A percentile compares a stretch with the other conserved stretches of the same genome.
phyloP scores from a whole-genome alignment of 164 flowering plant species.

The Magnolia changhungtana region DNA sequence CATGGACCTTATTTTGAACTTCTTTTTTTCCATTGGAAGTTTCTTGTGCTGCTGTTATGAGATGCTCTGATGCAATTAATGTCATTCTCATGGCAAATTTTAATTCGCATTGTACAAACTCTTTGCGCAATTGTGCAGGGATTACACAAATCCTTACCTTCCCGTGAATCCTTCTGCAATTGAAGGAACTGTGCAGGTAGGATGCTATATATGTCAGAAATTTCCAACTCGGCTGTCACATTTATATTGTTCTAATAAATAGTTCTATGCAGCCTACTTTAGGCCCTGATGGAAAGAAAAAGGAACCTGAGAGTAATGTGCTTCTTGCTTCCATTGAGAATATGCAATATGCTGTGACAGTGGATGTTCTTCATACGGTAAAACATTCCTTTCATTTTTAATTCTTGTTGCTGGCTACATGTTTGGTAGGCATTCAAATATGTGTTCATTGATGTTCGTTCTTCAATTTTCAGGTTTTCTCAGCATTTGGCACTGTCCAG shows the following conservation, averaged over 20 bases:
- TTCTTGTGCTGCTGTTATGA: too few species aligned
- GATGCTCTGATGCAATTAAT: too few species aligned
- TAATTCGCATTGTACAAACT: not conserved
- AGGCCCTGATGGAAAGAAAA: conserved; percentile 84
- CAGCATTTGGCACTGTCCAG: conserved; percentile 83
- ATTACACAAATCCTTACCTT: conserved; percentile 88
- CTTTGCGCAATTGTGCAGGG: conserved; percentile 41
- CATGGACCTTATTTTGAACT: too few species aligned
- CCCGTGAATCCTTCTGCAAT: conserved; percentile 91
- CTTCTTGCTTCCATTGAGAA: conserved; percentile 90
- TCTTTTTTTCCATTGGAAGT: too few species aligned
- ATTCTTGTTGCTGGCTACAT: not conserved
- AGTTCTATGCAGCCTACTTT: conserved; percentile 46
- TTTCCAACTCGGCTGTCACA: not conserved
- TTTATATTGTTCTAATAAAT: conserved; percentile 18
- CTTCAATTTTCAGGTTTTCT: conserved; percentile 57
- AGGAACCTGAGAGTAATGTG: conserved; percentile 83
- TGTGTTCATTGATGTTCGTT: not conserved
- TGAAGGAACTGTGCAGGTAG: conserved; percentile 71
- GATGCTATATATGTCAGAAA: not conserved
- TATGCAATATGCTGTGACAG: conserved; percentile 92
- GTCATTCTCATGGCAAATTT: too few species aligned
- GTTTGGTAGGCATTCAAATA: not conserved
- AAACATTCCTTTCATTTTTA: not conserved
- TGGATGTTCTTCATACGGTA: conserved; percentile 87